Base-by-base conservation (phyloP, 208 protist genomes). In the Blechomonas ayalai region DNA sequence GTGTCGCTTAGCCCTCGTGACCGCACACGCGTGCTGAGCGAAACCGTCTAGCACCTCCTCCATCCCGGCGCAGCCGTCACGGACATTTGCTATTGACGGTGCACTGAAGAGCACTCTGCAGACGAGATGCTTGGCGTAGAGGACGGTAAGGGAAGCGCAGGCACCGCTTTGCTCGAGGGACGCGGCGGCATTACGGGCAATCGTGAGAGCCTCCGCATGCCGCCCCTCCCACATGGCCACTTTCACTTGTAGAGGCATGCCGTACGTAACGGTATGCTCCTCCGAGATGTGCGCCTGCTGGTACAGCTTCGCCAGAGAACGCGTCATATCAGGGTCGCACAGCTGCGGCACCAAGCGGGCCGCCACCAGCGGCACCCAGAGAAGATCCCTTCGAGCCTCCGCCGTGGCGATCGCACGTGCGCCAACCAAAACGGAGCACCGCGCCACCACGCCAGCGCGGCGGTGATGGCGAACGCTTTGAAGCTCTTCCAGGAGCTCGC, bases 331-430 rank as follows among this genome's bases (percentile, higher is more conserved):
- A 5, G 70, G 63, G 33, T 78, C 64, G 2, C 23, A 41, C 15
- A 59, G 8, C 31, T 52, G 59, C 19, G 70, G 70, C 15, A 62
- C 28, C 20, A 72, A 38, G 27, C 54, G 38, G 0, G 63, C 59
- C 0, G 47, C 48, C 9, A 73, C 45, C 16, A 61, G 49, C 2
- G 64, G 70, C 4, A 57, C 24, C 70, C 70, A 78, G 19, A 52
- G 33, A 51, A 71, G 36, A 5, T 40, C 39, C 15, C 10, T 37
- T 19, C 13, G 10, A 22, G 16, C 16, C n/a, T 69, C 47, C 24
- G 49, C 12, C 5, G 29, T 29, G 7, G 45, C 55, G 12, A 40
- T 42, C 26, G 38, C 46, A 15, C 67, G 46, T 23, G 54, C 67
- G 4, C 67, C 67, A 20, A 68, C 47, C 26, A 68, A 43, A 24